These are phyloP conservation scores for Boletus mariae DNA, from an alignment of 1,284 basidiomycete species.

Conservation along the genomic window DNA sequence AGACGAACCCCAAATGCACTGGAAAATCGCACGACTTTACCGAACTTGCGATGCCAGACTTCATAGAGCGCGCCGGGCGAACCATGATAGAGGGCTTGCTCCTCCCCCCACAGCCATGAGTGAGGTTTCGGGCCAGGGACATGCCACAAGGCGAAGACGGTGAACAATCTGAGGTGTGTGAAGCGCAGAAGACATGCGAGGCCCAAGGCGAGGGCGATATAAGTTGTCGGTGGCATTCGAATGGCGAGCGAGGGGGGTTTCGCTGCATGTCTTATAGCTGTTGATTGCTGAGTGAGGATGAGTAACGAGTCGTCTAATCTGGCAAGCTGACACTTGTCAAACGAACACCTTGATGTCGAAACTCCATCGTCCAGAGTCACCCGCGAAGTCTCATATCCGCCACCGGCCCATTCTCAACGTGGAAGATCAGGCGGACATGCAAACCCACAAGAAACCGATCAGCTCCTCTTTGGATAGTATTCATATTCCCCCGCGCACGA, in stretches of 20 bases:
- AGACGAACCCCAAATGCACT: constrained; percentile 50
- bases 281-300: background rate
- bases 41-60: constrained; percentile 49
- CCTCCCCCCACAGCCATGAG: constrained; percentile 57
- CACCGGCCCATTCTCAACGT: constrained; percentile 28
- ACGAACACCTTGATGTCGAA: constrained; percentile 26
- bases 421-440: constrained; percentile 40
- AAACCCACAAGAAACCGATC: constrained; percentile 26
- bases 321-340: constrained; percentile 9
- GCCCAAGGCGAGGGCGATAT: constrained; percentile 14
- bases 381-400: constrained; percentile 24
- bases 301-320: constrained; percentile 14
- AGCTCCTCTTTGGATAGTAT: constrained; percentile 61
- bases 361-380: constrained; percentile 27
- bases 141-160: constrained; percentile 34
- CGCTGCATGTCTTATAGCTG: constrained; percentile 15
- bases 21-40: constrained; percentile 49
- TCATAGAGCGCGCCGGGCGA: constrained; percentile 47
- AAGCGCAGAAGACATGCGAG: constrained; percentile 19
- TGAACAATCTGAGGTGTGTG: constrained; percentile 25
- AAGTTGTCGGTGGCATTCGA: constrained; percentile 15
- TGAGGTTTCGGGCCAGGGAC: constrained; percentile 45
- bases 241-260: background rate
- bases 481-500: constrained; percentile 59
- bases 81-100: constrained; percentile 48